Evolutionary conservation across 805 yeast genomes (phyloP), one percentile per base, ranked within the genome.

Genomic region (Wickerhamiella parazyma): DNA sequence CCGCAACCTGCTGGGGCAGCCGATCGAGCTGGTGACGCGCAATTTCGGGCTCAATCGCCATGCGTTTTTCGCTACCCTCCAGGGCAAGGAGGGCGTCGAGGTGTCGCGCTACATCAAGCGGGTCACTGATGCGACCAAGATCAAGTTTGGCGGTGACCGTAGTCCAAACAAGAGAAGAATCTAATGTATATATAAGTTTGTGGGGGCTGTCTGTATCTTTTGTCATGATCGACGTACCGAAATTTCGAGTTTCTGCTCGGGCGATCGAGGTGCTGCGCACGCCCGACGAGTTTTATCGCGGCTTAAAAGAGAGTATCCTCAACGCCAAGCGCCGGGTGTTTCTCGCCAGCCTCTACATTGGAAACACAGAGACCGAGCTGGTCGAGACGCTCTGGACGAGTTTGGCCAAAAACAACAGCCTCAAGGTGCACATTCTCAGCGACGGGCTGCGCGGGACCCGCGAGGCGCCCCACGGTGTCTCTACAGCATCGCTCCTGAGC

Each of bases 381-480:
- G 67, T 87, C 11, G 67, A 70, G 6, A 72, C 79, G 48, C 50
- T 91, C 3, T 70, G 71, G 11, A 59, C 64, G 6, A 87, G 95
- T 0, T 59, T 91, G 51, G 52, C 56, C 1, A 53, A 56, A 2
- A 84, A 82, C 48, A 72, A 77, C 2, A 63, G 74, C 19, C 67
- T 91, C 47, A 70, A 73, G 51, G 81, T 91, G 1, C 73, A 72
- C 46, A 76, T 91, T 20, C 66, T 91, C 42, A 71, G 87, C 5
- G 98, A 91, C 61, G 94, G 87, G 10, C 68, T 91, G 38, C 64
- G 98, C 52, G 95, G 95, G 0, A 89, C 97, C 0, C 72, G 98
- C 51, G 98, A 91, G 55, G 78, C 86, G 1, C 97, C 98, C 0
- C 63, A 71, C 5, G 64, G 69, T 39, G 28, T 24, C 4, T 80